Evolutionary conservation across 768 basidiomycete genomes (phyloP).

Genomic region (Rhizopogon vinicolor): DNA sequence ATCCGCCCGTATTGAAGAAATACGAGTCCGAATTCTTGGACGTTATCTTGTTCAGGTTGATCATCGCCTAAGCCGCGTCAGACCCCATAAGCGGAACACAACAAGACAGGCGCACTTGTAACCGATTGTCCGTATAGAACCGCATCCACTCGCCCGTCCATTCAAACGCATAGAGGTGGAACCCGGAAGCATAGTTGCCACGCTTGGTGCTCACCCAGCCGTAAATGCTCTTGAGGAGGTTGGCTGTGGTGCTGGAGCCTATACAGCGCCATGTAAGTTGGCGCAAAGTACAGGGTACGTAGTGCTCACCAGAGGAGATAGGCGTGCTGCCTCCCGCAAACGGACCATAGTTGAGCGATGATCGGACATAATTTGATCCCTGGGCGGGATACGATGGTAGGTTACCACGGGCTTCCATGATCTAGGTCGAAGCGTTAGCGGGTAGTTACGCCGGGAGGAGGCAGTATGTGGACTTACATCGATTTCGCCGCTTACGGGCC

Average conservation of each 20-base stretch:
- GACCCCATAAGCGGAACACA: not conserved
- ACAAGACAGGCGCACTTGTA: slow-evolving; percentile 14
- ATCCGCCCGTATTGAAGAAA: slow-evolving; percentile 49
- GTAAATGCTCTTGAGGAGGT: slow-evolving; percentile 33
- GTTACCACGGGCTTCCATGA: slow-evolving; percentile 53
- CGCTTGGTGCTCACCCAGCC: slow-evolving; percentile 34
- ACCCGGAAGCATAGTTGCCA: slow-evolving; percentile 40
- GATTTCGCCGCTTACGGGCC: slow-evolving; percentile 56
- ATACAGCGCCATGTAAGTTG: not conserved
- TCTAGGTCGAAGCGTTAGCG: slow-evolving; percentile 23
- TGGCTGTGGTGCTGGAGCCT: slow-evolving; percentile 6
- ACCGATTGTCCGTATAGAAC: slow-evolving; percentile 48
- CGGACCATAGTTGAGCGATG: slow-evolving; percentile 68
- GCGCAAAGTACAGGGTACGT: too few species aligned
- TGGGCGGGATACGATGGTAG: slow-evolving; percentile 34
- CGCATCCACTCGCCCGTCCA: slow-evolving; percentile 56
- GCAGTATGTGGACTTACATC: slow-evolving; percentile 38
- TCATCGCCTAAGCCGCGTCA: slow-evolving; percentile 32
- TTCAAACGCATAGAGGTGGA: slow-evolving; percentile 54
- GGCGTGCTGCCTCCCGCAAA: slow-evolving; percentile 29
- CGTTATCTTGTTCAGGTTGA: slow-evolving; percentile 41
- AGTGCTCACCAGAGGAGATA: slow-evolving; percentile 20
- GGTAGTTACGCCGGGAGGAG: too few species aligned
- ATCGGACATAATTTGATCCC: slow-evolving; percentile 45
- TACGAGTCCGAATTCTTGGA: slow-evolving; percentile 36